Evolutionary conservation across 305 asterid species (phyloP).

Genomic region (Fraxinus latifolia): DNA sequence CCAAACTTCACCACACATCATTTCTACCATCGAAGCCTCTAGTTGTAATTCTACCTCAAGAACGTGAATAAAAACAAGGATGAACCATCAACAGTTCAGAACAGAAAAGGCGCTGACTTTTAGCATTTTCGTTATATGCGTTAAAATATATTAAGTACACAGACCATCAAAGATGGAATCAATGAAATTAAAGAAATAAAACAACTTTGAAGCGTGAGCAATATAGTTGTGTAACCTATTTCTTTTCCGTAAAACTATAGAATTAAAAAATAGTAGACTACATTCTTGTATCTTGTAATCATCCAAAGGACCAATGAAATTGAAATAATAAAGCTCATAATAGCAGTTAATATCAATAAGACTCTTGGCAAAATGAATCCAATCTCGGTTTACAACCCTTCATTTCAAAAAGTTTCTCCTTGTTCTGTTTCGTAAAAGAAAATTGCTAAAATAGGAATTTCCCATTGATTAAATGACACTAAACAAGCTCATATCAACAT

Average conservation of each 20-base stretch:
- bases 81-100: neutral
- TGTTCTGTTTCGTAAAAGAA: neutral
- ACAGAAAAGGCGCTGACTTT: neutral
- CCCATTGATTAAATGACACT: neutral
- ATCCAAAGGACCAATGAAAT: neutral
- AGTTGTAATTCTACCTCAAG: neutral
- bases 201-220: neutral
- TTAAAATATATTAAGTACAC: neutral
- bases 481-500: neutral
- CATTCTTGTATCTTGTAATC: neutral
- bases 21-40: neutral
- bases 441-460: neutral
- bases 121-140: neutral
- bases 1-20: neutral
- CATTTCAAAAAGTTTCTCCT: neutral
- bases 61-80: neutral
- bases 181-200: neutral
- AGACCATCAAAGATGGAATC: neutral
- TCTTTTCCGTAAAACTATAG: neutral
- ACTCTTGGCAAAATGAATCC: neutral
- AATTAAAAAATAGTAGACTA: neutral
- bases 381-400: neutral
- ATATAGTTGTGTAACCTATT: neutral
- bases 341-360: neutral
- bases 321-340: neutral